phyloP scores from a whole-genome alignment of 306 rosid species.

The Cicer bijugum region DNA sequence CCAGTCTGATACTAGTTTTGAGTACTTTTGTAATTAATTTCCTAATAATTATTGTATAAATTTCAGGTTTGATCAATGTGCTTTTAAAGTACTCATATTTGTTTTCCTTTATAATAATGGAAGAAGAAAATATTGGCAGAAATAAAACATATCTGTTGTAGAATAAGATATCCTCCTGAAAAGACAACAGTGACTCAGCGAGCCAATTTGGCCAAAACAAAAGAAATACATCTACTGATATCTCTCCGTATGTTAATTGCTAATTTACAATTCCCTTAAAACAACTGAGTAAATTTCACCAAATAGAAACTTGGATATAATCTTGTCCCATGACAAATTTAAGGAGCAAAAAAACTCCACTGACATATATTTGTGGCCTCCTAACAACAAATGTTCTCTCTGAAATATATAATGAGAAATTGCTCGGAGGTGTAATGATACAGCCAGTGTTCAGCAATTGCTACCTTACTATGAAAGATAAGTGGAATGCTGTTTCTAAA shows the following conservation, averaged over 20 bases:
- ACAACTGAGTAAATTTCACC: background rate
- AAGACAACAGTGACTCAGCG: background rate
- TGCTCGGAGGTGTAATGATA: background rate
- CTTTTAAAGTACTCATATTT: background rate
- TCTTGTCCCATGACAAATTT: background rate
- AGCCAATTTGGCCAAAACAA: background rate
- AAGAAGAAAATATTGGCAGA: conserved; percentile 13
- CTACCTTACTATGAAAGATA: background rate
- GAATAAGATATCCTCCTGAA: background rate
- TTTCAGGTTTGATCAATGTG: conserved; percentile 20
- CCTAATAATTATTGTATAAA: conserved; percentile 1
- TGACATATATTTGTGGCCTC: conserved; percentile 20
- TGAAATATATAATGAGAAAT: background rate
- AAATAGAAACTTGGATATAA: background rate
- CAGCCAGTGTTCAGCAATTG: background rate
- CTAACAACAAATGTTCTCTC: background rate
- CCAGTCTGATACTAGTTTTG: conserved; percentile 34
- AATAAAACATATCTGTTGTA: background rate
- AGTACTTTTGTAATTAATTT: conserved; percentile 9
- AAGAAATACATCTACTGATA: background rate
- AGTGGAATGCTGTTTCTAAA: background rate
- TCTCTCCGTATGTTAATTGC: background rate
- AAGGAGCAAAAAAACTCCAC: background rate
- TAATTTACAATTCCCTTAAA: conserved; percentile 2
- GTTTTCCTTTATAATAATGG: background rate